Evolutionary conservation across 2,329 filamentous ascomycete species (phyloP).

Genomic region (Pyrenophora tritici-repentis): DNA sequence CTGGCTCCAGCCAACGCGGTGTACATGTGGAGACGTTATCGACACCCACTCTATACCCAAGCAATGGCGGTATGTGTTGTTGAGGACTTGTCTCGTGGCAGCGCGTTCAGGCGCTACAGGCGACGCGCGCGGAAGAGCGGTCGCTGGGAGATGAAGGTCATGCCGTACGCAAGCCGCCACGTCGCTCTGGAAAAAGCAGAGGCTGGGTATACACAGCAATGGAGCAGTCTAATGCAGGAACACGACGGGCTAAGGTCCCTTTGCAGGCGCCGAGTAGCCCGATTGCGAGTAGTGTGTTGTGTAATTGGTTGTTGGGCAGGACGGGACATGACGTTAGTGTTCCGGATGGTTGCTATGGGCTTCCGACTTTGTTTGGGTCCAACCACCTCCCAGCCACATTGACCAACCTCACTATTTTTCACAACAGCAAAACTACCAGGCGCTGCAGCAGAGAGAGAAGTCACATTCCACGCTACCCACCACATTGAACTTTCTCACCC

Average conservation of each 20-base stretch:
- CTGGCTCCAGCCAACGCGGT: no score
- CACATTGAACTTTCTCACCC: slow-evolving; percentile 24
- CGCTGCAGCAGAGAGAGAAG: slow-evolving; percentile 36
- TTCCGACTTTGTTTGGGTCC: slow-evolving; percentile 24
- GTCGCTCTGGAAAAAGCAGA: slow-evolving; percentile 30
- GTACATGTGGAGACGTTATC: no score
- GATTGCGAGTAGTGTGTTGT: slow-evolving; percentile 9
- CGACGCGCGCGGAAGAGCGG: slow-evolving; percentile 14
- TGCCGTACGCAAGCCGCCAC: slow-evolving; percentile 30
- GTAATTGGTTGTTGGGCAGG: slow-evolving; percentile 26
- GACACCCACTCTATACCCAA: slow-evolving; percentile 7
- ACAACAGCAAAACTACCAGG: slow-evolving; percentile 39
- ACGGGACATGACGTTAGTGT: slow-evolving; percentile 29
- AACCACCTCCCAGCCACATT: slow-evolving; percentile 31
- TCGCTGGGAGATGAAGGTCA: slow-evolving; percentile 8
- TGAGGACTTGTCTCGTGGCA: slow-evolving; percentile 2
- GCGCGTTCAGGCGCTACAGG: slow-evolving; percentile 1
- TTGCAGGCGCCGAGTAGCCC: slow-evolving; percentile 14
- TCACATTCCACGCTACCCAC: slow-evolving; percentile 43
- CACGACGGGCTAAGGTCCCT: slow-evolving; percentile 9
- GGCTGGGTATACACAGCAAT: slow-evolving; percentile 28
- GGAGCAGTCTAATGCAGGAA: slow-evolving; percentile 31
- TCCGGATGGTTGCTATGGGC: slow-evolving; percentile 22
- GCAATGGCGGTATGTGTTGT: slow-evolving; percentile 12
- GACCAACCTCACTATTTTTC: slow-evolving; percentile 43